Percentiles rank a stretch among this genome's conserved stretches.
phyloP scores from a whole-genome alignment of 2,329 filamentous ascomycete genomes.

The Sphaerulina musiva region DNA sequence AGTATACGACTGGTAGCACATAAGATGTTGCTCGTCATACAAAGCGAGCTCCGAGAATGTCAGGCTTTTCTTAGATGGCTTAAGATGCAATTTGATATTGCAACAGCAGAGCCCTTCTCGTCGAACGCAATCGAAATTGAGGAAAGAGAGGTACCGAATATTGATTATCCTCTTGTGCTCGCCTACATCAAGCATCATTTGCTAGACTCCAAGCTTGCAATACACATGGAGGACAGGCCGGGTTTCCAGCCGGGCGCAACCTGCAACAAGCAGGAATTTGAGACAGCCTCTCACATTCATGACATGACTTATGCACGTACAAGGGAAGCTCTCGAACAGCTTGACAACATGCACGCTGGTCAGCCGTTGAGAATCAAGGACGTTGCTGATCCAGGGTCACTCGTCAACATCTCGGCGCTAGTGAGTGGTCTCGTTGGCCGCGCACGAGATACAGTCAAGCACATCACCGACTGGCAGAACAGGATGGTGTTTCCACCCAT shows the following conservation, averaged over 20 bases:
- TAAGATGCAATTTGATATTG: constrained; percentile 70
- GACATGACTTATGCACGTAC: constrained; percentile 22
- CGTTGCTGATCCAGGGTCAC: constrained; percentile 12
- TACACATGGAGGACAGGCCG: constrained; percentile 32
- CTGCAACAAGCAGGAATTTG: constrained; percentile 18
- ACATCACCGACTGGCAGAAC: constrained; percentile 42
- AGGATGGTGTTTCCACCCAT: constrained; percentile 24
- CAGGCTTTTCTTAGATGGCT: constrained; percentile 76
- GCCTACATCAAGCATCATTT: constrained; percentile 66
- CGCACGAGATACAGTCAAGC: constrained; percentile 27
- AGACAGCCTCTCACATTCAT: constrained; percentile 15
- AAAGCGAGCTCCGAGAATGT: constrained; percentile 74
- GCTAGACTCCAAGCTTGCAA: constrained; percentile 28
- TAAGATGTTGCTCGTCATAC: constrained; percentile 62
- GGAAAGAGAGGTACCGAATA: constrained; percentile 65
- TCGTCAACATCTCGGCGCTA: constrained; percentile 28
- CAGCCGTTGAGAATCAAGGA: constrained; percentile 15
- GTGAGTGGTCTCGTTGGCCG: constrained; percentile 22
- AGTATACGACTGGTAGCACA: constrained; percentile 71
- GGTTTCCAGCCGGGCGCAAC: constrained; percentile 36
- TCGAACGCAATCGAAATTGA: constrained; percentile 61
- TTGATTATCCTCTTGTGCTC: constrained; percentile 67
- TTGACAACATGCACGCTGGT: constrained; percentile 14
- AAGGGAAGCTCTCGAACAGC: constrained; percentile 14
- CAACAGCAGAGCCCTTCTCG: constrained; percentile 57